These are phyloP conservation scores for Echites panduratus DNA, from an alignment of 257 asterid species.

Conservation along the genomic window DNA sequence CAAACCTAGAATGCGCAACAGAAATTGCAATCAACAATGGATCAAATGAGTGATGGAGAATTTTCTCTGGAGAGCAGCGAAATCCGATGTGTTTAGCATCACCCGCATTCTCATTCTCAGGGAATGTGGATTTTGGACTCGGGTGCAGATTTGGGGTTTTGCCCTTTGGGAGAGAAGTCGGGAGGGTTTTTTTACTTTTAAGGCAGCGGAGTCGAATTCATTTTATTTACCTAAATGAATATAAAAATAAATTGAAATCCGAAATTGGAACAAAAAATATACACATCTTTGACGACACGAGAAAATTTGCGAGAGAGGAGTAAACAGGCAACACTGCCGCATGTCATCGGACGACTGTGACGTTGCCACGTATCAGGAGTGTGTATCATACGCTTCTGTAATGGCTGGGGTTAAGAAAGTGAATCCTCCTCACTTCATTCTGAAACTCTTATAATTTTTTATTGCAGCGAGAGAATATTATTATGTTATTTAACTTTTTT, in stretches of 20 bases:
- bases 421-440: too few relatives aligned
- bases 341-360: background rate
- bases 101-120: background rate
- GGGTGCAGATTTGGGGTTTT: background rate
- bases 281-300: conserved; percentile 1
- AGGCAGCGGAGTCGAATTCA: background rate
- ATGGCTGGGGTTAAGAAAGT: too few relatives aligned
- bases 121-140: background rate
- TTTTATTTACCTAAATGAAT: background rate
- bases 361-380: background rate
- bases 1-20: conserved; percentile 16
- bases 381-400: background rate
- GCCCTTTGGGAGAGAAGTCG: background rate
- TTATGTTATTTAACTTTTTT: too few relatives aligned
- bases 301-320: background rate
- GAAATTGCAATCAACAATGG: background rate
- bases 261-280: background rate
- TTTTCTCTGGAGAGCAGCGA: background rate
- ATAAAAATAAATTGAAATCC: background rate
- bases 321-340: background rate
- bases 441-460: too few relatives aligned
- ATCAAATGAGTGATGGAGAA: background rate
- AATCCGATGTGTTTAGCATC: background rate
- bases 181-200: background rate
- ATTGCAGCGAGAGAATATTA: too few relatives aligned